Evolutionary conservation across 148 eudicot species (phyloP).

Genomic region (Arbutus unedo): DNA sequence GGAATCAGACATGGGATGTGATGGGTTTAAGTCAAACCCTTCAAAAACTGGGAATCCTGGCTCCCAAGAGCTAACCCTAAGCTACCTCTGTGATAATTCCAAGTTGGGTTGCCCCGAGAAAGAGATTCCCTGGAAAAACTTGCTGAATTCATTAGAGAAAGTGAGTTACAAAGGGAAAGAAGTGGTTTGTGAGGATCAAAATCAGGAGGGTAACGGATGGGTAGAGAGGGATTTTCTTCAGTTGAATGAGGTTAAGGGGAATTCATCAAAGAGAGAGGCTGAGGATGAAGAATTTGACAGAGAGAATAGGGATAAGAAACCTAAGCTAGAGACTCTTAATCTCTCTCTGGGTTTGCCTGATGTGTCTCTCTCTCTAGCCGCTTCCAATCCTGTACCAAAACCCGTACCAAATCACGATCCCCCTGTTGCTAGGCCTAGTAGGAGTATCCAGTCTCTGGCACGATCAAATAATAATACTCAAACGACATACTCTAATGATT

Average conservation of each 20-base stretch:
- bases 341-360: slow-evolving; percentile 71
- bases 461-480: slow-evolving; percentile 47
- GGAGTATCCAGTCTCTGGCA: slow-evolving; percentile 55
- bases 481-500: slow-evolving; percentile 70
- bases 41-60: slow-evolving; percentile 28
- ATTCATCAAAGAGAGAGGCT: slow-evolving; percentile 34
- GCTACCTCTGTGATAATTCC: slow-evolving; percentile 65
- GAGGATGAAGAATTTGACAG: slow-evolving; percentile 32
- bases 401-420: slow-evolving; percentile 38
- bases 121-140: slow-evolving; percentile 29
- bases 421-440: slow-evolving; percentile 32
- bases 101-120: slow-evolving; percentile 40
- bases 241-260: slow-evolving; percentile 46
- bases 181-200: slow-evolving; percentile 39
- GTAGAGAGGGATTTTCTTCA: slow-evolving; percentile 80
- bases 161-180: slow-evolving; percentile 56
- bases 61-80: slow-evolving; percentile 70
- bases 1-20: slow-evolving; percentile 31
- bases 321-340: slow-evolving; percentile 63
- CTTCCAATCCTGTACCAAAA: slow-evolving; percentile 46
- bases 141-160: slow-evolving; percentile 40
- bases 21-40: slow-evolving; percentile 35
- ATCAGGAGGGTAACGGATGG: slow-evolving; percentile 39
- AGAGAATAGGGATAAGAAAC: slow-evolving; percentile 52
- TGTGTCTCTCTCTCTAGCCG: slow-evolving; percentile 63